phyloP scores from a whole-genome alignment of 345 rosid species.

The Brassica rapa region DNA sequence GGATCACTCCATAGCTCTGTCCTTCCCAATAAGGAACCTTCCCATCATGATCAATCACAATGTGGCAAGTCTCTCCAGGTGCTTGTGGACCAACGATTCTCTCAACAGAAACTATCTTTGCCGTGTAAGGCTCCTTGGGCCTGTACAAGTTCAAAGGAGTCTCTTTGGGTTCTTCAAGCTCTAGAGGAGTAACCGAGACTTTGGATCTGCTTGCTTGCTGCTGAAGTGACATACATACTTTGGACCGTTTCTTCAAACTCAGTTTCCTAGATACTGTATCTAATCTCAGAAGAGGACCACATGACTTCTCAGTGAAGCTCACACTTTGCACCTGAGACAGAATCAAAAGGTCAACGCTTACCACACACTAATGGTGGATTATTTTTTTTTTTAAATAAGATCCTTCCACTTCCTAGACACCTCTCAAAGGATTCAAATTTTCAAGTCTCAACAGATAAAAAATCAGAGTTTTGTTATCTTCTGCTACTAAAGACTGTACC shows the following conservation, averaged over 20 bases:
- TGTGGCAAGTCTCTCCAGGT: slow-evolving; percentile 97
- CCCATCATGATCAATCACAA: slow-evolving; percentile 91
- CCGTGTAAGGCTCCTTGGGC: slow-evolving; percentile 92
- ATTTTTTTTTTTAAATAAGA: not conserved
- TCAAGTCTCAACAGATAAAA: not conserved
- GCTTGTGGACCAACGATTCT: slow-evolving; percentile 89
- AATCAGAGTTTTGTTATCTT: slow-evolving; percentile 16
- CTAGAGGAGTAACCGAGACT: slow-evolving; percentile 73
- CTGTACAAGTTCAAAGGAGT: slow-evolving; percentile 74
- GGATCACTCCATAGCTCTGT: slow-evolving; percentile 96
- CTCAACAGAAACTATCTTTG: slow-evolving; percentile 90
- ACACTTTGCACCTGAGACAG: slow-evolving; percentile 59
- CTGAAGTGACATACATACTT: slow-evolving; percentile 84
- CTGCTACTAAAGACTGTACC: slow-evolving; percentile 10
- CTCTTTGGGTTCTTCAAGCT: slow-evolving; percentile 72
- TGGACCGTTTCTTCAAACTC: slow-evolving; percentile 34
- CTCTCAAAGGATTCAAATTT: not conserved
- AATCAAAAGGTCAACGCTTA: slow-evolving; percentile 23
- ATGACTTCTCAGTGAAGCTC: slow-evolving; percentile 58
- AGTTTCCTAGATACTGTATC: slow-evolving; percentile 47
- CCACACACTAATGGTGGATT: not conserved
- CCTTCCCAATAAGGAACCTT: slow-evolving; percentile 99
- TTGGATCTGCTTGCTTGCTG: slow-evolving; percentile 77
- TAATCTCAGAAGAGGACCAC: slow-evolving; percentile 48
- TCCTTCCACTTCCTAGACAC: not conserved